Conservation (phyloP, 2,329 filamentous ascomycete species). For the Alternaria sp. region DNA sequence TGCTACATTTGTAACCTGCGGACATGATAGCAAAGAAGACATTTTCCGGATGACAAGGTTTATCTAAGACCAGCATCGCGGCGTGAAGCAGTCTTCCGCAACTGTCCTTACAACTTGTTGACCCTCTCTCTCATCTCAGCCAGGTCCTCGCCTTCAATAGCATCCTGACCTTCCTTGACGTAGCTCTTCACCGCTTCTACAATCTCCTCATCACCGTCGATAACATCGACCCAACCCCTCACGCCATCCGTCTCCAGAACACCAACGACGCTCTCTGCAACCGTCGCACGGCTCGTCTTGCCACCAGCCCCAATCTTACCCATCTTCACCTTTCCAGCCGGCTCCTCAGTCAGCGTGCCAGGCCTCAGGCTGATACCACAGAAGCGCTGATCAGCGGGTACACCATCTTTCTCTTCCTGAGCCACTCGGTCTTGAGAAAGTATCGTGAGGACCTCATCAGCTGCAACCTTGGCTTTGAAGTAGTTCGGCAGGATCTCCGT, state of each 20-base stretch:
- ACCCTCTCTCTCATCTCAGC: slow-evolving; percentile 48
- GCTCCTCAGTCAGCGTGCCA: slow-evolving; percentile 56
- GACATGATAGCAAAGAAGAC: too few relatives aligned
- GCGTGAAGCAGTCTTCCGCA: neutral
- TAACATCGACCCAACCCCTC: slow-evolving; percentile 61
- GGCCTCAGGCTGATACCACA: slow-evolving; percentile 60
- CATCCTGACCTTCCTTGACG: slow-evolving; percentile 54
- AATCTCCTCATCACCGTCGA: slow-evolving; percentile 58
- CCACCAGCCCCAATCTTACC: slow-evolving; percentile 54
- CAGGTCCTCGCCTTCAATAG: slow-evolving; percentile 59
- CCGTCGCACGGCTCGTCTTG: slow-evolving; percentile 57
- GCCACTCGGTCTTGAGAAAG: slow-evolving; percentile 42
- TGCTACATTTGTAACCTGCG: too few relatives aligned
- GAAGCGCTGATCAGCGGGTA: slow-evolving; percentile 46
- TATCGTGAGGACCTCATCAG: slow-evolving; percentile 62
- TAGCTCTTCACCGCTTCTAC: slow-evolving; percentile 55
- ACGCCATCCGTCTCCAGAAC: slow-evolving; percentile 57
- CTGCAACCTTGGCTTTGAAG: slow-evolving; percentile 61
- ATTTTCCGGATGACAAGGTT: neutral
- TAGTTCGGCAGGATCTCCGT: slow-evolving; percentile 59
- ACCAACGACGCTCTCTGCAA: slow-evolving; percentile 58
- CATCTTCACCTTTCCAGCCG: slow-evolving; percentile 56
- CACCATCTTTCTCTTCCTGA: slow-evolving; percentile 34
- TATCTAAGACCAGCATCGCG: neutral
- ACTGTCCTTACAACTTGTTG: slow-evolving; percentile 15